Evolutionary conservation across 139 green algal species (phyloP), one percentile per base, ranked within the genome.

Genomic region (Tetradesmus lagerheimii): DNA sequence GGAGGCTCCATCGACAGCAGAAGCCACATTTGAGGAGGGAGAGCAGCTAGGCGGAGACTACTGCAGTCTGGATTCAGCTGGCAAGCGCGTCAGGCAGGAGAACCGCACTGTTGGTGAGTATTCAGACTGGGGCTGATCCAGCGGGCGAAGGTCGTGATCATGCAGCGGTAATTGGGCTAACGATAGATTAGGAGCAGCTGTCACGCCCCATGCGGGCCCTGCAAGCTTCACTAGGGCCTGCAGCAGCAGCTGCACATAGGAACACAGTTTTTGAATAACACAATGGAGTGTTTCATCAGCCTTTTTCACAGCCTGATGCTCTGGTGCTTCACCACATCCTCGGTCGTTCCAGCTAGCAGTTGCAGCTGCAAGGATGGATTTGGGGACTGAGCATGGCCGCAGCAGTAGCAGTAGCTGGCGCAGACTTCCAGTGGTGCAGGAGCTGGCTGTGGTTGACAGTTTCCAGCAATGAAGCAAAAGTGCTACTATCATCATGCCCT

Each of bases 11-110:
- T 4, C 64, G 1, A 80, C 83, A n/a, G 39, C 27, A 45, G 35
- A 45, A 14, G 35, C 35, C 37, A 78, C 67, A 62, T 80, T 62
- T 4, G 92, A 93, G 23, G 86, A 93, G 3, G 81, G 86, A 29
- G 4, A 80, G n/a, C 50, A 91, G 25, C 38, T 92, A 4, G 76
- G 83, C 38, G 93, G 80, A 15, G 88, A 93, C 1, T 95, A 93
- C 91, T 95, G 94, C 91, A 91, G 53, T 34, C 80, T 96, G 3
- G 93, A 95, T 31, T 43, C 78, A 4, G 67, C 62, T 37, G 94
- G 93, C 45, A 92, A 91, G 93, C 92, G 90, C 80, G 86, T 90
- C 38, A 90, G 41, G 78, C 57, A 71, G 57, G 57, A 34, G 75
- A 57, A 87, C 45, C 85, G 77, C 76, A 91, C 85, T 41, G 71